Percentiles rank a stretch among this genome's conserved stretches.
phyloP scores from a whole-genome alignment of 495 filamentous ascomycete species.

The Penicillium coffeae region DNA sequence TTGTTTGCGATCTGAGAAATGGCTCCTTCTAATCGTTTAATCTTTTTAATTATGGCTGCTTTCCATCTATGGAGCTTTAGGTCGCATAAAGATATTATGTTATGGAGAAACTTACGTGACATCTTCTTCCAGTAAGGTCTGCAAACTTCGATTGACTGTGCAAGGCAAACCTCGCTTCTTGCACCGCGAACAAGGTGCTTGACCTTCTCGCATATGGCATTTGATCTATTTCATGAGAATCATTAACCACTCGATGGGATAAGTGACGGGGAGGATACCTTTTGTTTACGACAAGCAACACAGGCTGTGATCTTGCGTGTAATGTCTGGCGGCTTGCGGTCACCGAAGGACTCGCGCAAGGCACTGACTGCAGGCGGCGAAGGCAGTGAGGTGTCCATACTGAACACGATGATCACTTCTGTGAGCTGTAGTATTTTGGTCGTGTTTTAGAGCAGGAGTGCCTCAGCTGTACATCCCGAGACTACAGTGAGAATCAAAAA shows the following conservation, averaged over 20 bases:
- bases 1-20: conserved; percentile 19
- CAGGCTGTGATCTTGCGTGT: conserved; percentile 38
- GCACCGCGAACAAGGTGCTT: conserved; percentile 29
- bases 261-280: no score
- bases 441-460: no score
- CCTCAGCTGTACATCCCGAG: no score
- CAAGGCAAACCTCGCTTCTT: conserved; percentile 29
- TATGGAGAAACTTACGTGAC: conserved; percentile 18
- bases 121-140: conserved; percentile 35
- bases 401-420: neutral
- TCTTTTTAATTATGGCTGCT: conserved; percentile 19
- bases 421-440: neutral
- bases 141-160: conserved; percentile 32
- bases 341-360: conserved; percentile 32
- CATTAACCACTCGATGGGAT: no score
- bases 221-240: no score
- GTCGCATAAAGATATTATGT: neutral
- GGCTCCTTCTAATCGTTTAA: conserved; percentile 22
- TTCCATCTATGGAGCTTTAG: conserved; percentile 26
- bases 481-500: no score
- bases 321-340: conserved; percentile 33
- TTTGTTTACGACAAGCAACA: conserved; percentile 38
- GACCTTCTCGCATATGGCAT: conserved; percentile 39
- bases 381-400: conserved; percentile 14
- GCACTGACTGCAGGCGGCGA: conserved; percentile 21